These are phyloP conservation scores for Amniculicola lignicola DNA, from an alignment of 495 filamentous ascomycete species.

Conservation along the genomic window DNA sequence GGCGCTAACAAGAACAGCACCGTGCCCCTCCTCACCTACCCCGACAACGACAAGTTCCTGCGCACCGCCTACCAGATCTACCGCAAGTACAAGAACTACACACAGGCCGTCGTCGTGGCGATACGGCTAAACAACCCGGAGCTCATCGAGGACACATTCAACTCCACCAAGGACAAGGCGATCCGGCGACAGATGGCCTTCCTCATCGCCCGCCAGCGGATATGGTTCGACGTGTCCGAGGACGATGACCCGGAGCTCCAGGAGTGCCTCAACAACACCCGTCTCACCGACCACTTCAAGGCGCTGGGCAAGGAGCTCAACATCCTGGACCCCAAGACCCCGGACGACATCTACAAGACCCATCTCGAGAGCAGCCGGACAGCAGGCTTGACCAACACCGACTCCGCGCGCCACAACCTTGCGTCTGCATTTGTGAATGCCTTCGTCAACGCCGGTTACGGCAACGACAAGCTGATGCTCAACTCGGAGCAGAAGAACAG, in stretches of 20 bases:
- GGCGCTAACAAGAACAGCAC: slow-evolving; percentile 52
- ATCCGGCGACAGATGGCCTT: slow-evolving; percentile 94
- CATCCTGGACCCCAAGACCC: slow-evolving; percentile 92
- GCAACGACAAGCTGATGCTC: slow-evolving; percentile 96
- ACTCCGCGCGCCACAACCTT: slow-evolving; percentile 92
- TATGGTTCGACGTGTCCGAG: slow-evolving; percentile 65
- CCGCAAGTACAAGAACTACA: slow-evolving; percentile 81
- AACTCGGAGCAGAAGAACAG: slow-evolving; percentile 73
- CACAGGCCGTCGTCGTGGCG: slow-evolving; percentile 89
- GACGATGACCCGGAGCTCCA: slow-evolving; percentile 72
- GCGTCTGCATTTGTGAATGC: slow-evolving; percentile 95
- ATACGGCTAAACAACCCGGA: slow-evolving; percentile 86
- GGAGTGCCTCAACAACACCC: slow-evolving; percentile 82
- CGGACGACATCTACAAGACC: slow-evolving; percentile 99
- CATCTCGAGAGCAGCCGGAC: slow-evolving; percentile 93
- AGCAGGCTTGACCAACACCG: slow-evolving; percentile 86
- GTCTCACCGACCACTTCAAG: slow-evolving; percentile 88
- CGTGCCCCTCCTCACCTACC: slow-evolving; percentile 95
- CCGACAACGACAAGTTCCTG: slow-evolving; percentile 93
- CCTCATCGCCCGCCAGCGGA: slow-evolving; percentile 85
- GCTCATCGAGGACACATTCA: slow-evolving; percentile 74
- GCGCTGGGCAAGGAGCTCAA: slow-evolving; percentile 91
- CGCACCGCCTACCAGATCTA: slow-evolving; percentile 89
- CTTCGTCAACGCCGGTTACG: slow-evolving; percentile 94
- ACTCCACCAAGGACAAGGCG: slow-evolving; percentile 72